Conservation (phyloP, 768 basidiomycete genomes). For the Termitomyces sp. region DNA sequence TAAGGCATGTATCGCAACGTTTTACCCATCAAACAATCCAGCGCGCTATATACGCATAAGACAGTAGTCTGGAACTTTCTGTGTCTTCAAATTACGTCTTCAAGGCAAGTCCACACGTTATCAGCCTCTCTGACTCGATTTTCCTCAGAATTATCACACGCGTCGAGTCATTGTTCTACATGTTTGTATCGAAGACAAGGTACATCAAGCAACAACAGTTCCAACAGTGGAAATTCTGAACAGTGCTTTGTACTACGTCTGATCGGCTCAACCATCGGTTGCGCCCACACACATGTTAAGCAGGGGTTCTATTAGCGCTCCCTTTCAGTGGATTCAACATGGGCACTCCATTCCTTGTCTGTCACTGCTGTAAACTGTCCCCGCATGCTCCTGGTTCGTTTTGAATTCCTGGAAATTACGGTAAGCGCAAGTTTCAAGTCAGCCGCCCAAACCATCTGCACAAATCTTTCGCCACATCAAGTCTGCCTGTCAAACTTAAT, state of each 20-base stretch:
- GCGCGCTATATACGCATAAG: not conserved
- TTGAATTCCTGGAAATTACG: constrained; percentile 6
- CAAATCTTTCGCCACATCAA: constrained; percentile 11
- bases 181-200: constrained; percentile 8
- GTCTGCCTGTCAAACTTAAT: not conserved
- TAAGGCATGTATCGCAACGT: not conserved
- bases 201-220: constrained; percentile 11
- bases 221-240: constrained; percentile 8
- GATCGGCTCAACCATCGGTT: constrained; percentile 4
- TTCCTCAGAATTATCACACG: constrained; percentile 14
- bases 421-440: constrained; percentile 15
- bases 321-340: not conserved
- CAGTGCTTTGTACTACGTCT: constrained; percentile 1
- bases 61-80: constrained; percentile 7
- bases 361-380: constrained; percentile 7
- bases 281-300: constrained; percentile 1
- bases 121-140: constrained; percentile 18
- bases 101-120: constrained; percentile 11
- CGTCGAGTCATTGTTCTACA: constrained; percentile 15
- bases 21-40: constrained; percentile 1
- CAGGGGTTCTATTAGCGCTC: not conserved
- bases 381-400: constrained; percentile 8
- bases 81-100: constrained; percentile 6
- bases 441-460: constrained; percentile 13
- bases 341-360: not conserved